These are phyloP conservation scores for Termitomyces eurrhizus DNA, from an alignment of 768 basidiomycete genomes.

Conservation along the genomic window DNA sequence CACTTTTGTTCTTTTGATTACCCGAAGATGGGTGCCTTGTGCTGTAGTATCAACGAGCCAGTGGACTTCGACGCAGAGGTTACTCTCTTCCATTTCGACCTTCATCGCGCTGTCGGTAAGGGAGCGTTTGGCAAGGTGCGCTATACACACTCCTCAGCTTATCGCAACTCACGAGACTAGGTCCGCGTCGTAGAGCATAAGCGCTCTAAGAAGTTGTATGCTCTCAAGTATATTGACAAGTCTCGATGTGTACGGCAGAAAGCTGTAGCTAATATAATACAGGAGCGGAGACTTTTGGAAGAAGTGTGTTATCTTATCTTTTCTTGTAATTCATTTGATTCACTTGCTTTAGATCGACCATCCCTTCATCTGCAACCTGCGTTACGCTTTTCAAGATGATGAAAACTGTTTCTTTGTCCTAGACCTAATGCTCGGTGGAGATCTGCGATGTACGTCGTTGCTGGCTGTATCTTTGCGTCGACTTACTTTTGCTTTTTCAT, in stretches of 20 bases:
- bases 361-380: constrained; percentile 84
- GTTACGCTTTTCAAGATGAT: constrained; percentile 97
- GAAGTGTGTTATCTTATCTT: constrained; percentile 51
- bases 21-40: constrained; percentile 48
- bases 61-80: constrained; percentile 84
- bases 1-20: constrained; percentile 27
- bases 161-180: constrained; percentile 32
- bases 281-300: constrained; percentile 88
- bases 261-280: constrained; percentile 89
- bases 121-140: constrained; percentile 97
- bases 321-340: constrained; percentile 6
- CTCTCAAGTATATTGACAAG: constrained; percentile 98
- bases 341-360: constrained; percentile 65
- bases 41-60: constrained; percentile 64
- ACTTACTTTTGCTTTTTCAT: not conserved
- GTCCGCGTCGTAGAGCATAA: constrained; percentile 98
- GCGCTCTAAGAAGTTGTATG: constrained; percentile 85
- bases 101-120: constrained; percentile 92
- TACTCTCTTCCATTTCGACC: constrained; percentile 94
- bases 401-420: constrained; percentile 97
- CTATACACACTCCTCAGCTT: constrained; percentile 11
- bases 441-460: constrained; percentile 73
- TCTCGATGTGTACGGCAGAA: constrained; percentile 86
- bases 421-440: constrained; percentile 95
- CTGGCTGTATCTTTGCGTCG: constrained; percentile 4